A percentile compares a stretch with the other conserved stretches of the same genome.
Conservation (phyloP, 164 flowering plant species). For the Vitis vinifera region ASM3070453v1 NC_081815.1:9858001-9858500, state of each 20-base stretch:
- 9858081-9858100: neutral
- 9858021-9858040: constrained; percentile 2
- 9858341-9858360: neutral
- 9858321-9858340: neutral
- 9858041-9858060: constrained; percentile 26
- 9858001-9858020: neutral
- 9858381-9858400: constrained; percentile 4
- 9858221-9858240: constrained; percentile 6
- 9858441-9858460: neutral
- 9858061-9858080: constrained; percentile 20
- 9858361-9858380: constrained; percentile 10
- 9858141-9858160: no score
- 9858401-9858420: constrained; percentile 14
- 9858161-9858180: neutral
- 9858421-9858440: neutral
- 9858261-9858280: constrained; percentile 60
- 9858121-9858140: no score
- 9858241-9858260: constrained; percentile 20
- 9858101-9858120: no score
- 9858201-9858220: neutral
- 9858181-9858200: constrained; percentile 4
- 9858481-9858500: neutral
- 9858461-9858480: neutral
- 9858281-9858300: constrained; percentile 21
- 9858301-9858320: neutral